A percentile compares a stretch with the other conserved stretches of the same genome.
phyloP scores from a whole-genome alignment of 2,329 filamentous ascomycete species.

The Colletotrichum sp. region DNA sequence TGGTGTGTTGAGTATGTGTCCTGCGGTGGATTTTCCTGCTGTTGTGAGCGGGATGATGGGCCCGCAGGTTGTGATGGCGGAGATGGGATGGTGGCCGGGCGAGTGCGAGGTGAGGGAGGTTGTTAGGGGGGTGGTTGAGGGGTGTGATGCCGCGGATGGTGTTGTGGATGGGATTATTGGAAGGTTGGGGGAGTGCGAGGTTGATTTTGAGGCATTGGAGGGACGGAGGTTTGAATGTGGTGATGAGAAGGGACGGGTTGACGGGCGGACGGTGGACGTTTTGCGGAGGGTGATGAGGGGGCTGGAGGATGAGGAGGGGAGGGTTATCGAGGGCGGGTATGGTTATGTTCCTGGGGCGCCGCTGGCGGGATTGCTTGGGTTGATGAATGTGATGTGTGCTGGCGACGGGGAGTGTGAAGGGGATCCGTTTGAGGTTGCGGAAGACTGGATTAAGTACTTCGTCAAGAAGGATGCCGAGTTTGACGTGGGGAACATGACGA shows the following conservation, averaged over 20 bases:
- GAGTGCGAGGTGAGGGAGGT: conserved; percentile 35
- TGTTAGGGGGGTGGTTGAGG: conserved; percentile 33
- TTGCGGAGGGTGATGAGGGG: neutral
- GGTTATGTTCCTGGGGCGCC: neutral
- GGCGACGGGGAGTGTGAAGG: neutral
- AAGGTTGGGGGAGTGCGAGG: neutral
- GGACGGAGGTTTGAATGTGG: conserved; percentile 15
- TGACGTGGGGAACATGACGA: conserved; percentile 14
- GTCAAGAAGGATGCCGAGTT: conserved; percentile 33
- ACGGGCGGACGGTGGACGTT: conserved; percentile 7
- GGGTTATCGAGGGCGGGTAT: neutral
- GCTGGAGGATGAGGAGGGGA: neutral
- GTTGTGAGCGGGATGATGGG: neutral
- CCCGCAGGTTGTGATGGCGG: neutral
- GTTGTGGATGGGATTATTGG: conserved; percentile 49
- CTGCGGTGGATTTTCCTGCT: conserved; percentile 35
- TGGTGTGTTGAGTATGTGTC: conserved; percentile 56
- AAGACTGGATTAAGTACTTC: neutral
- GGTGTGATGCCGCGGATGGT: conserved; percentile 53
- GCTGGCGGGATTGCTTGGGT: neutral
- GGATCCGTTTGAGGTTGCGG: neutral
- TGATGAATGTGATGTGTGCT: neutral
- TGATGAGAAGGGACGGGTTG: conserved; percentile 26
- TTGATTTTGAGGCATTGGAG: conserved; percentile 18
- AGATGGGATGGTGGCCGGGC: neutral